Evolutionary conservation across 2,329 filamentous ascomycete species (phyloP).

Genomic region (Akanthomyces uredinophilus): DNA sequence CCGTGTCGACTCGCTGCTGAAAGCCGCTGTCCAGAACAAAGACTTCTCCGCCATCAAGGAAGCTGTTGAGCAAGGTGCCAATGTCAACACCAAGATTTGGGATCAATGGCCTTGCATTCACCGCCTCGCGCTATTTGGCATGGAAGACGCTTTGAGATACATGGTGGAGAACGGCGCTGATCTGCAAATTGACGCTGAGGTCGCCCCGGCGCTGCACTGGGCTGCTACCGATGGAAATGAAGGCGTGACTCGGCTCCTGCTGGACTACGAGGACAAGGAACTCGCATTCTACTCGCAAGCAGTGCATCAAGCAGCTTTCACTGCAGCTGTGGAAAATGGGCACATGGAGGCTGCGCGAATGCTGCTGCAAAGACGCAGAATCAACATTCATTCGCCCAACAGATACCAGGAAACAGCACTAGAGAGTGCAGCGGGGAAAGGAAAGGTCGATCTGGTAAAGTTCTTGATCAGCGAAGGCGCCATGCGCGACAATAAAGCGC

Average conservation of each 20-base stretch:
- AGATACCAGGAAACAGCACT: background rate
- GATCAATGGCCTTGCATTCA: conserved; percentile 12
- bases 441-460: background rate
- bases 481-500: background rate
- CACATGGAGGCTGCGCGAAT: background rate
- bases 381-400: background rate
- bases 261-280: conserved; percentile 6
- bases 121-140: conserved; percentile 9
- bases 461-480: background rate
- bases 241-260: background rate
- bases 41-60: conserved; percentile 5
- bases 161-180: background rate
- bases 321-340: background rate
- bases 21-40: background rate
- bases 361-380: background rate
- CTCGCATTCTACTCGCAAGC: background rate
- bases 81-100: conserved; percentile 10
- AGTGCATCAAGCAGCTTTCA: conserved; percentile 2
- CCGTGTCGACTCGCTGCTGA: background rate
- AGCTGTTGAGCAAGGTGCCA: conserved; percentile 9
- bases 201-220: conserved; percentile 1
- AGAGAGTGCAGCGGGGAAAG: conserved; percentile 8
- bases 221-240: background rate
- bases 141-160: conserved; percentile 6
- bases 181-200: conserved; percentile 1